These are phyloP conservation scores for Leccinum olivaceopallidum DNA, from an alignment of 768 basidiomycete species.

Conservation along the genomic window DNA sequence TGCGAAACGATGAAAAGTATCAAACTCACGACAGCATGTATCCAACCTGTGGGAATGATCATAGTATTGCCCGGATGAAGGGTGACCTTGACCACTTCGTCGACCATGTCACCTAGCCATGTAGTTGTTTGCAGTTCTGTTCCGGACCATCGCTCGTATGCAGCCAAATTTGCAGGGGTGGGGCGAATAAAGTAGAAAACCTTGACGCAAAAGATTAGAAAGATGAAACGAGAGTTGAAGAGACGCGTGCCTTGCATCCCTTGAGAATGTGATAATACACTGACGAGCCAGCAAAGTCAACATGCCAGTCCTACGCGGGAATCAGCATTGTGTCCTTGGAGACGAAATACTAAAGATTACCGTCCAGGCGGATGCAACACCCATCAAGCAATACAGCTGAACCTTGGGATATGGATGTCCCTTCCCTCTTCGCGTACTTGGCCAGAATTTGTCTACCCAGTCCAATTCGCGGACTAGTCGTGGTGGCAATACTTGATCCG, in stretches of 20 bases:
- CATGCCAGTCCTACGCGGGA: constrained; percentile 84
- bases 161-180: constrained; percentile 78
- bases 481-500: constrained; percentile 79
- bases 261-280: constrained; percentile 96
- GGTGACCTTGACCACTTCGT: constrained; percentile 86
- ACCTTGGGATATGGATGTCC: constrained; percentile 88
- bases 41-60: constrained; percentile 97
- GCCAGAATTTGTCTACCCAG: constrained; percentile 98
- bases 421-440: constrained; percentile 68
- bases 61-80: constrained; percentile 79
- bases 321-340: background rate
- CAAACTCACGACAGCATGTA: constrained; percentile 86
- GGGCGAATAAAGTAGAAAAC: constrained; percentile 96
- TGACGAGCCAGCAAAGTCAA: constrained; percentile 96
- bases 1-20: background rate
- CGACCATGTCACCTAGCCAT: constrained; percentile 93
- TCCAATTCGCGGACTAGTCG: constrained; percentile 85
- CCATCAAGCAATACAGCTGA: constrained; percentile 96
- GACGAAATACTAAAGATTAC: constrained; percentile 45
- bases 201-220: constrained; percentile 38
- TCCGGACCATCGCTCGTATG: constrained; percentile 94
- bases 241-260: constrained; percentile 69
- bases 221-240: background rate
- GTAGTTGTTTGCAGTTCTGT: constrained; percentile 83
- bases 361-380: constrained; percentile 91